Conservation (phyloP, 164 flowering plant genomes). For the Stephania japonica region DNA sequence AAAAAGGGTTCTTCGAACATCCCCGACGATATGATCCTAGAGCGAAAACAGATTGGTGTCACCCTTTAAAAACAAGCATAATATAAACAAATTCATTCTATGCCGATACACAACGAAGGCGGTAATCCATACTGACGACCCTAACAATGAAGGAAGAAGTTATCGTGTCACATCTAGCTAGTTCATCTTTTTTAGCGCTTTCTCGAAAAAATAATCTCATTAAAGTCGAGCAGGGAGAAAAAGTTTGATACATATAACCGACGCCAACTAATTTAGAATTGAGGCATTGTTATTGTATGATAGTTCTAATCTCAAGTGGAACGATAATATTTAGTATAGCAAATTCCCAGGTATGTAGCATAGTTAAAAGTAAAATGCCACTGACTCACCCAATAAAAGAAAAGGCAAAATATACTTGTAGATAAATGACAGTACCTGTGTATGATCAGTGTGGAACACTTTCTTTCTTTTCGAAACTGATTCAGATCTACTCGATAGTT, state of each 20-base stretch:
- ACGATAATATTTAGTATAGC: not conserved
- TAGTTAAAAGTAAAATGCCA: too few relatives aligned
- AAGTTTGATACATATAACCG: too few relatives aligned
- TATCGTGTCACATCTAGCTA: too few relatives aligned
- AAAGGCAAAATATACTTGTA: not conserved
- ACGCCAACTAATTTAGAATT: too few relatives aligned
- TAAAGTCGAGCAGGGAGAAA: too few relatives aligned
- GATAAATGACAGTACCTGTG: constrained; percentile 45
- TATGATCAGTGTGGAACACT: constrained; percentile 56
- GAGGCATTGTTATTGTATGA: too few relatives aligned
- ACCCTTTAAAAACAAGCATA: not conserved
- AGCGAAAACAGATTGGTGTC: not conserved
- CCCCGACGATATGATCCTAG: constrained; percentile 58
- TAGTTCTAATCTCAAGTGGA: too few relatives aligned
- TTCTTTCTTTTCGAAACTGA: constrained; percentile 23
- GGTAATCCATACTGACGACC: too few relatives aligned
- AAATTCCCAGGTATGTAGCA: not conserved
- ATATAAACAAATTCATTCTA: not conserved
- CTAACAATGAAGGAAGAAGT: too few relatives aligned
- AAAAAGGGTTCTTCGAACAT: constrained; percentile 48
- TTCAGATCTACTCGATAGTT: constrained; percentile 13
- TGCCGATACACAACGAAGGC: not conserved
- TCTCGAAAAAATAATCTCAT: too few relatives aligned
- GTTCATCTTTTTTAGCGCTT: too few relatives aligned
- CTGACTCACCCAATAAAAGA: not conserved